Base-by-base conservation (phyloP, 73 alveolate genomes). In the Paramecium sonneborni region DNA sequence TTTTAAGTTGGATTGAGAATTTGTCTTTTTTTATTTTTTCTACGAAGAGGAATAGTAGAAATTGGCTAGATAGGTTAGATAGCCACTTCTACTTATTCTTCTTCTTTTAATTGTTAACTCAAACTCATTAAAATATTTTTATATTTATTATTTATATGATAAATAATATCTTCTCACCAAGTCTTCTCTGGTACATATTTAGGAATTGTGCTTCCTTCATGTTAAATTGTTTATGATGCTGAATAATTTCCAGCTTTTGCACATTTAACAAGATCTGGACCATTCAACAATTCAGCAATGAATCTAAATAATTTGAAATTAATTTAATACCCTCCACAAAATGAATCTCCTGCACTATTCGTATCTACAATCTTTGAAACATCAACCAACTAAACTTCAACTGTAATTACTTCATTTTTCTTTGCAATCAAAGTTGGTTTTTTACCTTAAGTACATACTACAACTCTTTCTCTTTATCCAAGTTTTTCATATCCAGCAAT, bases 291-390 rank as follows among this genome's bases (percentile, higher is more conserved):
- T 58, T 97, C 94, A 26, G 98, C 92, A 41, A 98, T 92, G 94
- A 97, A 97, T 20, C 90, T 79, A 79, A 21, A 11, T 11, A 74
- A n/a, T 74, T 4, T 11, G 14, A 76, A 26, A 10, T 12, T 5
- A 43, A 72, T 72, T 20, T 5, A 20, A 15, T 79, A 79, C 90
- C 99, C 99, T 69, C 99, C 99, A 18, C 95, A 97, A 92, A 97
- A 97, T 6, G 99, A 94, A 90, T 97, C 99, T 12, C 99, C 99
- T 18, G 99, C 99, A 34, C 99, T 98, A 88, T 97, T 97, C 0
- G 98, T 95, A 85, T 97, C 99, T 14, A 97, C 94, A 28, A 97
- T 96, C 57, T 94, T 76, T 37, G 94, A 96, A 8, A 67, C 85
- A 37, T 93, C 95, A 1, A 97, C 85, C 26, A 55, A 55, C 3